Evolutionary conservation across 768 basidiomycete genomes (phyloP), one percentile per base, ranked within the genome.

Genomic region (Suillus weaverae): DNA sequence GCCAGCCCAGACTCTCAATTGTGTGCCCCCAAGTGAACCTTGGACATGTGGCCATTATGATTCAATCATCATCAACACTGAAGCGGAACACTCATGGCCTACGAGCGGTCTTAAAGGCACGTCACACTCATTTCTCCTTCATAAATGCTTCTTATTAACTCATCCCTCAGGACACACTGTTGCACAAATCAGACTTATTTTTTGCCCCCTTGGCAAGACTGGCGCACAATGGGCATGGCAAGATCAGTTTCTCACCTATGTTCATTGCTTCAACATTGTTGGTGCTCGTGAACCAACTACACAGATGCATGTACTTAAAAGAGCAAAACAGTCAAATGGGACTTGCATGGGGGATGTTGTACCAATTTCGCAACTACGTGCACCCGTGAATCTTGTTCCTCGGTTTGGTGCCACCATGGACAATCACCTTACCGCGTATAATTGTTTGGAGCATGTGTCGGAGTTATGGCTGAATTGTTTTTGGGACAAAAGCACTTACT

Each of bases 161-260:
- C 41, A 43, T 43, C 41, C 18, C 41, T 20, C 41, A 43, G 41
- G 41, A 20, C 41, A 43, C 41, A 20, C 41, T 43, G 41, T 43
- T 3, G 8, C 41, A 6, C 41, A 43, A 43, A 8, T 43, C 7
- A 43, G 41, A 46, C 44, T 46, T 11, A 46, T 46, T 46, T 46
- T 46, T 46, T 2, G 10, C 10, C 44, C 44, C 44, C 44, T 46
- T 9, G 7, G 44, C 44, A 46, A 46, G 44, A 46, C 44, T 5
- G n/a, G n/a, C n/a, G 22, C 44, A 46, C 44, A 46, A 36, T 36
- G 36, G 6, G 22, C 7, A 36, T 59, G 57, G 57, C 11, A 2
- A 22, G 36, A 59, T 38, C 3, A 1, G 18, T 72, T 67, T 48
- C 39, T 72, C 22, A 64, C 64, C 10, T 72, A 71, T 59, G 64